Evolutionary conservation across 208 protist species (phyloP).

Genomic region (Leptomonas pyrrhocoris): DNA sequence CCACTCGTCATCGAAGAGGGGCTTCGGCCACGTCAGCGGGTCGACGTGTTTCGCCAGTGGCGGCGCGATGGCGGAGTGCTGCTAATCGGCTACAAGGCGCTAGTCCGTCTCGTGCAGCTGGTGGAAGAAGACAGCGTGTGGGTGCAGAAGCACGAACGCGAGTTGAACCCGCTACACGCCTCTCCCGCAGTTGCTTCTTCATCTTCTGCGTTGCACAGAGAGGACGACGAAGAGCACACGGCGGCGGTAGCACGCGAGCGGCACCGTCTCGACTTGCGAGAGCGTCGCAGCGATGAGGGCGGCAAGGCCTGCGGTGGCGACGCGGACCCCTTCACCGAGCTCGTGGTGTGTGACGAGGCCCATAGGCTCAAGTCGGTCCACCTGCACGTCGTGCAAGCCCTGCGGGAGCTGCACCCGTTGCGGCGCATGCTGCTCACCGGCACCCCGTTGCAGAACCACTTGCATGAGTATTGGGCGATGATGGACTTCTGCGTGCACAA

Average conservation of each 20-base stretch:
- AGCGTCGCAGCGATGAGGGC: constrained; percentile 36
- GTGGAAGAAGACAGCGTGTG: constrained; percentile 36
- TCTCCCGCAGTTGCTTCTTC: neutral
- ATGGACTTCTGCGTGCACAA: constrained; percentile 84
- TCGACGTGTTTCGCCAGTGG: constrained; percentile 53
- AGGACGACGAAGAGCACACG: neutral
- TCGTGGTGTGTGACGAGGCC: constrained; percentile 93
- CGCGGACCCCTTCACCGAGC: constrained; percentile 65
- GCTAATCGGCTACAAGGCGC: constrained; percentile 78
- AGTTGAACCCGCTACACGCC: neutral
- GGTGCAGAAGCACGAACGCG: neutral
- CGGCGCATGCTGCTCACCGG: constrained; percentile 90
- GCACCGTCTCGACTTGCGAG: constrained; percentile 13
- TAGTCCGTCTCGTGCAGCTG: constrained; percentile 58
- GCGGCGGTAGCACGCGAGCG: neutral
- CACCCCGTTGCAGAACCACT: constrained; percentile 94
- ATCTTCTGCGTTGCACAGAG: neutral
- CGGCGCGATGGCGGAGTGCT: constrained; percentile 64
- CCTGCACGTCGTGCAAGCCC: constrained; percentile 67
- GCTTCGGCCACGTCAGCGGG: constrained; percentile 21
- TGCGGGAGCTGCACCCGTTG: constrained; percentile 73
- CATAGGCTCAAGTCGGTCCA: constrained; percentile 90
- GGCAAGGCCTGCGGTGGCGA: constrained; percentile 33
- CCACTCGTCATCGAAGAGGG: constrained; percentile 31
- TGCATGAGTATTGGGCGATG: constrained; percentile 93